Evolutionary conservation across 257 asterid genomes (phyloP).

Genomic region (Nicotiana paniculata): DNA sequence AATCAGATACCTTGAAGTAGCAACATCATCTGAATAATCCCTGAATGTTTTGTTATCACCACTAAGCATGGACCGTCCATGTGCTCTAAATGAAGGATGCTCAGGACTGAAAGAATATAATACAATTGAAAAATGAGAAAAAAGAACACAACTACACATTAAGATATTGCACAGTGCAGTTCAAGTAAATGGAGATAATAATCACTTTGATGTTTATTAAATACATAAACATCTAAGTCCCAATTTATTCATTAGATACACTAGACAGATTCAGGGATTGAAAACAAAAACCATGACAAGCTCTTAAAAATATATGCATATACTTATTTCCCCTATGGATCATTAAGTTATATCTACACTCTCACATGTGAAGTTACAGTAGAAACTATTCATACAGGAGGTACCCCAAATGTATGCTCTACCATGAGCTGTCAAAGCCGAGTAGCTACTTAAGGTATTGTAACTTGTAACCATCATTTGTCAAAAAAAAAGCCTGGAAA

Average conservation of each 20-base stretch:
- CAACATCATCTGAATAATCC: conserved; percentile 50
- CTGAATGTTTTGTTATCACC: conserved; percentile 54
- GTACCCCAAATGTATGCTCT: too few species aligned
- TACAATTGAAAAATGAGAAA: not conserved
- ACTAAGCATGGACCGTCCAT: conserved; percentile 81
- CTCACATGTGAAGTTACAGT: not conserved
- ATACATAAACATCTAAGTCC: not conserved
- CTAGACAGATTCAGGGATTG: not conserved
- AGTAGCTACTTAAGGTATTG: not conserved
- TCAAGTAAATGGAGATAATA: not conserved
- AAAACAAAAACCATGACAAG: not conserved
- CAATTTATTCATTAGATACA: not conserved
- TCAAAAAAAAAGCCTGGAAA: not conserved
- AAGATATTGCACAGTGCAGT: not conserved
- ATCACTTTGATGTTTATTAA: not conserved
- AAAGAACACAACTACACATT: not conserved
- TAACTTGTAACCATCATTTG: not conserved
- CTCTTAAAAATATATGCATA: not conserved
- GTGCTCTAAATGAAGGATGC: conserved; percentile 68
- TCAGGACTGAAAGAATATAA: conserved; percentile 59
- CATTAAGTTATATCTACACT: too few species aligned
- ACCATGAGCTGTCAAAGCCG: too few species aligned
- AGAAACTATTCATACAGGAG: too few species aligned
- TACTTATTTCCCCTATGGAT: not conserved
- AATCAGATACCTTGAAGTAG: conserved; percentile 50